Percentiles rank a stretch among this genome's conserved stretches.
These are phyloP conservation scores for Poa annua DNA, from an alignment of 176 grass and related monocot genomes.

Conservation along the genomic window DNA sequence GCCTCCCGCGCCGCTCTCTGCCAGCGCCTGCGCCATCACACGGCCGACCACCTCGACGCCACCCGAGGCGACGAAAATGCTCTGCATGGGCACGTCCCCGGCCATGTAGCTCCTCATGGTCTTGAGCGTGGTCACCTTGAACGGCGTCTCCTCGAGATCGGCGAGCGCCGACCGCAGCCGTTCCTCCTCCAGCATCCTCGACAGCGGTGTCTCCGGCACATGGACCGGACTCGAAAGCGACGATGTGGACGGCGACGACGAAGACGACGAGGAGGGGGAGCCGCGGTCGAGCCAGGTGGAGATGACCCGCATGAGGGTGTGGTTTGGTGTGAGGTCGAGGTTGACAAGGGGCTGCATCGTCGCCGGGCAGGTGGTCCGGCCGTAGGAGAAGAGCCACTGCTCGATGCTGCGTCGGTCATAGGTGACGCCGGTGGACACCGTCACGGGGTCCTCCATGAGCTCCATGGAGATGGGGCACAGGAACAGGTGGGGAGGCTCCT, in stretches of 20 bases:
- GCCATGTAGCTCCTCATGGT: slow-evolving; percentile 46
- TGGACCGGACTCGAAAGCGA: slow-evolving; percentile 41
- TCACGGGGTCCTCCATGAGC: slow-evolving; percentile 90
- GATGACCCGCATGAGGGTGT: slow-evolving; percentile 85
- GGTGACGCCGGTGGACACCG: slow-evolving; percentile 76
- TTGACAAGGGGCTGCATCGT: slow-evolving; percentile 76
- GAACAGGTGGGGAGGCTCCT: slow-evolving; percentile 61
- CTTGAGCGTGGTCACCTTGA: slow-evolving; percentile 77
- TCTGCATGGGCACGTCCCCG: slow-evolving; percentile 50
- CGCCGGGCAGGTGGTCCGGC: slow-evolving; percentile 69
- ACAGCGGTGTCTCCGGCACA: slow-evolving; percentile 34
- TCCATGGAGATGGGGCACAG: slow-evolving; percentile 94
- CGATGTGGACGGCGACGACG: slow-evolving; percentile 39
- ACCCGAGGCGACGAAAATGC: slow-evolving; percentile 51
- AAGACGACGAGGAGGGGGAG: slow-evolving; percentile 26
- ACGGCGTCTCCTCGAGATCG: slow-evolving; percentile 62
- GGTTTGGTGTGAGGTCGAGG: slow-evolving; percentile 84
- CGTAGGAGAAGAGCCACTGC: slow-evolving; percentile 72
- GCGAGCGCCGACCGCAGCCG: slow-evolving; percentile 47
- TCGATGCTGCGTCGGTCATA: slow-evolving; percentile 89
- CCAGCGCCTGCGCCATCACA: slow-evolving; percentile 56
- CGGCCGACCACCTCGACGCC: slow-evolving; percentile 53
- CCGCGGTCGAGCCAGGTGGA: slow-evolving; percentile 55
- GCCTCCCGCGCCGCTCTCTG: slow-evolving; percentile 35
- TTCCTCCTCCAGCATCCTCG: slow-evolving; percentile 45